Base-by-base conservation (phyloP, 1,139 yeast genomes). In the Suhomyces coccinellae region DNA sequence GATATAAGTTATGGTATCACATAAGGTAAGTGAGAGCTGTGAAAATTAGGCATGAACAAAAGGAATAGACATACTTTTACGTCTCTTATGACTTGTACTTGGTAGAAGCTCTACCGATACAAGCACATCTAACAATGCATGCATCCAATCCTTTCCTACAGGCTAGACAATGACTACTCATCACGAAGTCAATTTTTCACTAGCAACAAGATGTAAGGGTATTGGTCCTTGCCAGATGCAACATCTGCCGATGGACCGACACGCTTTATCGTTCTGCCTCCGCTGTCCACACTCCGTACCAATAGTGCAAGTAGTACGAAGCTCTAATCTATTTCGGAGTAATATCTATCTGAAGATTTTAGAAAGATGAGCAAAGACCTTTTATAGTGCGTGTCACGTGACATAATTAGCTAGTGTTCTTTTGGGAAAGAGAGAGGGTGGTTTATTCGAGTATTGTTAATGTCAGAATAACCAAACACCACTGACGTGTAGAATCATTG, bases 221-320 rank as follows among this genome's bases (percentile, higher is more conserved):
- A 20, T 20, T 20, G 33, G 36, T 20, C 36, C 42, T 15, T 36
- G 40, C 15, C 40, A 31, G 36, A 35, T 31, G 33, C 12, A 16
- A 15, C 26, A 34, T 20, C 38, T 33, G 36, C 33, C 47, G 22
- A 22, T 34, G 33, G 41, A 15, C 27, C 33, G 13, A 33, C 37
- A 16, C 38, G 29, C 41, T 44, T 27, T 26, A 20, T 72, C 54
- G 45, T 36, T 81, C 62, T 81, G 60, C 68, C 86, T 81, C 85
- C 79, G 85, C 79, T 80, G 85, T 81, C 86, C 87, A 80, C 87
- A 77, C 87, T 75, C 67, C 66, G 66, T 61, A 66, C 66, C 70
- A 66, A 69, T 58, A 54, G 62, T 16, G 35, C 55, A 56, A 52
- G 49, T 61, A 66, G 67, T 67, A 69, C 63, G 66, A 78, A 78